Evolutionary conservation across 2,329 filamentous ascomycete genomes (phyloP), one percentile per base, ranked within the genome.

Genomic region (Fusarium papillatum): DNA sequence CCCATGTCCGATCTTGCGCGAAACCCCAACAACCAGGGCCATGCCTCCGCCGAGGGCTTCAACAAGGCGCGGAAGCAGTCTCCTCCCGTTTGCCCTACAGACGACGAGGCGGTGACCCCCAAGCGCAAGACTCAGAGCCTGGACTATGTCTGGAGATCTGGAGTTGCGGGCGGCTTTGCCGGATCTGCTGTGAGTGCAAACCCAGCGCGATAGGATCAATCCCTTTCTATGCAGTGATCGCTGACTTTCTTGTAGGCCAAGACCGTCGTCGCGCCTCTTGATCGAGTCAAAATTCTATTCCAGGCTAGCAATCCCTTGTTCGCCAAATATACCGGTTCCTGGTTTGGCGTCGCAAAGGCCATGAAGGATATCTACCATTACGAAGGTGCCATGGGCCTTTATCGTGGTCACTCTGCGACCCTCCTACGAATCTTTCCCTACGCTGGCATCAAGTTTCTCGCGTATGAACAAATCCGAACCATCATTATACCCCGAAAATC

Each of bases 281-380:
- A 99, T 85, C 93, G 97, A 77, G 97, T 99, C 81, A 99, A 99
- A 86, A 99, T 99, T 81, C 93, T 99, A 50, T 98, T 99, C 86
- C 97, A 99, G 84, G 94, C 97, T 64, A 95, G 94, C 81, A 98
- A 97, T 81, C 97, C 97, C 5, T 93, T 97, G 78, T 99, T 98
- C 83, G 91, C 94, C 66, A 98, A 98, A 85, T 99, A 98, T 83
- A 92, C 95, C 2, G 95, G 95, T 48, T 95, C 94, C 50, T 98
- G 96, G 94, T 90, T 91, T 68, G 97, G 97, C 61, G 92, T 98
- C 24, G 90, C 91, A n/a, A 89, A 90, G 22, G 96, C 97, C 31
- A 94, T 98, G 84, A 90, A 90, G 77, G 94, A 96, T 79, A 98
- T 99, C 74, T 95, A 97, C 79, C 86, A 84, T 29, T 87, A 91